A percentile compares a stretch with the other conserved stretches of the same genome.
Evolutionary conservation across 2,329 filamentous ascomycete species (phyloP).

Genomic region (Catunica adiposa): DNA sequence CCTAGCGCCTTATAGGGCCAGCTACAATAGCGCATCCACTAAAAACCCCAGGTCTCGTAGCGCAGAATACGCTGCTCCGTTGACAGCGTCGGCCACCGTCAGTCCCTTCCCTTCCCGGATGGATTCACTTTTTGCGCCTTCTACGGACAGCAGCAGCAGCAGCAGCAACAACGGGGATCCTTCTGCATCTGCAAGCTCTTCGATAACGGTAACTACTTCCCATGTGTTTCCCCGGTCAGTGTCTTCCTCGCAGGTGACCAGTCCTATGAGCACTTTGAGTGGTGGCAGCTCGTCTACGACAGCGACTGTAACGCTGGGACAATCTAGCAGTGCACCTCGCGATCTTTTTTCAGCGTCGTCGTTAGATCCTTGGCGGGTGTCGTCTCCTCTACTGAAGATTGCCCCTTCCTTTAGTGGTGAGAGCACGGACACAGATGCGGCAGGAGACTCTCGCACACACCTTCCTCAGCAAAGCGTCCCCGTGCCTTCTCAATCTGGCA

Average conservation of each 20-base stretch:
- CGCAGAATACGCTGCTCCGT: neutral
- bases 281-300: neutral
- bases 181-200: too few species aligned
- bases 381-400: neutral
- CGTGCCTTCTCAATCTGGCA: neutral
- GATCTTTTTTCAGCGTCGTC: neutral
- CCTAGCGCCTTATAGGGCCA: neutral
- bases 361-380: too few species aligned
- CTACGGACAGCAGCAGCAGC: neutral
- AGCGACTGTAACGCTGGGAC: neutral
- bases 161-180: neutral
- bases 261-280: neutral
- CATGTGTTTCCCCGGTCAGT: neutral
- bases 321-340: neutral
- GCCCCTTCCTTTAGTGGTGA: neutral
- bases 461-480: neutral
- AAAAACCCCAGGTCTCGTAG: neutral
- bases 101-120: neutral
- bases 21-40: neutral
- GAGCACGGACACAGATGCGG: neutral
- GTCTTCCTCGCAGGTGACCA: neutral
- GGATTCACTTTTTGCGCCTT: neutral
- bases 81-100: neutral
- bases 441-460: neutral
- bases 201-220: too few species aligned